phyloP scores from a whole-genome alignment of 2,329 filamentous ascomycete species.

The Penicillium expansum region DNA sequence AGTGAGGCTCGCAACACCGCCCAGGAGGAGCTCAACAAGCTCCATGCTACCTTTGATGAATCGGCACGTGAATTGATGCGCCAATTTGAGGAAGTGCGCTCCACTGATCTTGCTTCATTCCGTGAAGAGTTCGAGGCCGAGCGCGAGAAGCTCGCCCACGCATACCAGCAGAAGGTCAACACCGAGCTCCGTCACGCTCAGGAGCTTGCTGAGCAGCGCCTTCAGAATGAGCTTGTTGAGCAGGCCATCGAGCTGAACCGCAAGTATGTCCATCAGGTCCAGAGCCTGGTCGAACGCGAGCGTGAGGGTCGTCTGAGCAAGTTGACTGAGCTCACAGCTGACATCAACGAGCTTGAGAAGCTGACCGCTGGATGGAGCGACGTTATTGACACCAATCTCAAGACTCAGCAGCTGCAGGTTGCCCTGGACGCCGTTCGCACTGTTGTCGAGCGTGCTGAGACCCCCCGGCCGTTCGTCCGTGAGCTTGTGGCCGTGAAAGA shows the following conservation, averaged over 20 bases:
- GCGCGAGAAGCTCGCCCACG: conserved; percentile 71
- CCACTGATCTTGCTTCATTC: conserved; percentile 76
- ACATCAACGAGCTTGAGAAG: conserved; percentile 79
- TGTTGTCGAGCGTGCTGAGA: conserved; percentile 70
- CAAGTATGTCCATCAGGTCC: conserved; percentile 74
- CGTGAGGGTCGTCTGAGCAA: conserved; percentile 82
- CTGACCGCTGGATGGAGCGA: conserved; percentile 86
- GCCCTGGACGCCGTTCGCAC: conserved; percentile 90
- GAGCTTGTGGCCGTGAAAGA: conserved; percentile 95
- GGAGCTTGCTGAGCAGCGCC: conserved; percentile 75
- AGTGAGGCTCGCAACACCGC: conserved; percentile 66
- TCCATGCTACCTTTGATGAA: conserved; percentile 76
- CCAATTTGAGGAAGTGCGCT: conserved; percentile 81
- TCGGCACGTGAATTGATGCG: conserved; percentile 83
- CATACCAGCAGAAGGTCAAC: conserved; percentile 76
- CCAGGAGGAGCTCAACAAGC: conserved; percentile 68
- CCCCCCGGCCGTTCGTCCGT: conserved; percentile 80
- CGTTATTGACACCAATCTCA: conserved; percentile 84
- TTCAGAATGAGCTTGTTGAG: conserved; percentile 81
- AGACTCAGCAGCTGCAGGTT: conserved; percentile 93
- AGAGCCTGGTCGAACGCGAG: conserved; percentile 81
- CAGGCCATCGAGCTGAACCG: conserved; percentile 87
- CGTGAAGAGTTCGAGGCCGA: conserved; percentile 85
- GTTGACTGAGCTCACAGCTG: conserved; percentile 72
- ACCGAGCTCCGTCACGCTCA: conserved; percentile 76